Base-by-base conservation (phyloP, 768 basidiomycete species). In the Lentinula raphanica region DNA sequence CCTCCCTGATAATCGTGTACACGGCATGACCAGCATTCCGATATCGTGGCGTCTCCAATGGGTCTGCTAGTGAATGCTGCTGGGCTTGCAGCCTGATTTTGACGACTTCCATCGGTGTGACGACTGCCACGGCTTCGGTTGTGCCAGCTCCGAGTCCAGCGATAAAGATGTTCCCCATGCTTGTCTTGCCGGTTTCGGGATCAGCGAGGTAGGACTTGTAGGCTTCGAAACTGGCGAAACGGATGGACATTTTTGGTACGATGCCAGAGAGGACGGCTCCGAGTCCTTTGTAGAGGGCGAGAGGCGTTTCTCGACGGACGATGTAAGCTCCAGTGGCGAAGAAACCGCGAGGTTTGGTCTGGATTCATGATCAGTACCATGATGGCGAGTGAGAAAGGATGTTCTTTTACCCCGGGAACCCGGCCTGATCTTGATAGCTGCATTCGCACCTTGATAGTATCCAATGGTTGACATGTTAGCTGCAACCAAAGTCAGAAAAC, bases 401-500 rank as follows among this genome's bases (percentile, higher is more conserved):
- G 21, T 27, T 21, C 3, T 87, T 91, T 69, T 72, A 98, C 97
- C 48, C 97, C 97, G 54, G 90, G 84, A 40, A 79, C 71, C 57
- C 78, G 76, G 32, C 94, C 85, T 9, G 94, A 88, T 72, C 77
- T 85, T 59, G 91, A 92, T 58, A 99, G 86, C 76, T 99, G 97
- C 97, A 99, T 99, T n/a, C 97, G 92, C 64, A 98, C 96, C 77
- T 98, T 98, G 79, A 98, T 98, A 25, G 97, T 98, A 71, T 99
- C 97, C 44, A 98, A 85, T 11, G 94, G 94, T 69, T 96, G 94
- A 71, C 94, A 96, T 67, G 71, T 79, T 59, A 92, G 69, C 90
- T 92, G 38, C 7, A 46, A 36, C 27, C 17, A 23, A 28, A 28
- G 54, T 45, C 31, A 57, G 56, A n/a, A 27, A 15, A 49, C 15